Conservation (phyloP, 1,284 basidiomycete genomes). For the Entoloma clypeatum region DNA sequence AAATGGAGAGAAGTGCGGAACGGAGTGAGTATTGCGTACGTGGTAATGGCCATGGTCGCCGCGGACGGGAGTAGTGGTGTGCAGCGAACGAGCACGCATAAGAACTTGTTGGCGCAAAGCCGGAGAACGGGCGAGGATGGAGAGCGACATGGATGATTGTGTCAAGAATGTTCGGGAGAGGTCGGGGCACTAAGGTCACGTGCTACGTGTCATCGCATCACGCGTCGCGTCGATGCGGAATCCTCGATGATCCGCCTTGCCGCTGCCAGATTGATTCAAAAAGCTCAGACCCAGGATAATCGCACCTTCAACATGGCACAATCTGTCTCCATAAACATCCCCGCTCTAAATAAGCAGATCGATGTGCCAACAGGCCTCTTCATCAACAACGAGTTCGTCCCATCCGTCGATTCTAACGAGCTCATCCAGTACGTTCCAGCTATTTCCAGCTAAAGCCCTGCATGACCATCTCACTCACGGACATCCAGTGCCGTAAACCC, state of each 20-base stretch:
- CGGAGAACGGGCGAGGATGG: conserved; percentile 39
- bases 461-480: conserved; percentile 13
- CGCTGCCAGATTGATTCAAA: not conserved
- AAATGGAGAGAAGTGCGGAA: conserved; percentile 7
- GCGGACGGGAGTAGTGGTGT: conserved; percentile 33
- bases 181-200: conserved; percentile 16
- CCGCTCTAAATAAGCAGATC: conserved; percentile 47
- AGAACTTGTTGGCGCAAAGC: conserved; percentile 35
- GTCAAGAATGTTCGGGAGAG: not conserved
- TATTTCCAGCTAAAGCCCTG: conserved; percentile 9
- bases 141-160: conserved; percentile 18
- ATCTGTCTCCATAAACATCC: conserved; percentile 33
- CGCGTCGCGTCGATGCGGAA: too few species aligned
- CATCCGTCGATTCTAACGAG: conserved; percentile 59
- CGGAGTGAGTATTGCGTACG: conserved; percentile 34
- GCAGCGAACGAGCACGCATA: conserved; percentile 34
- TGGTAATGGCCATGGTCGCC: conserved; percentile 56
- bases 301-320: conserved; percentile 38
- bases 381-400: conserved; percentile 86
- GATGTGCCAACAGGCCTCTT: conserved; percentile 80
- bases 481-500: conserved; percentile 61
- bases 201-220: conserved; percentile 11
- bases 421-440: conserved; percentile 47
- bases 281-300: not conserved
- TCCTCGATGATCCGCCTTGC: too few species aligned